Evolutionary conservation across 1,284 basidiomycete genomes (phyloP).

Genomic region (Sporisorium sorghi): DNA sequence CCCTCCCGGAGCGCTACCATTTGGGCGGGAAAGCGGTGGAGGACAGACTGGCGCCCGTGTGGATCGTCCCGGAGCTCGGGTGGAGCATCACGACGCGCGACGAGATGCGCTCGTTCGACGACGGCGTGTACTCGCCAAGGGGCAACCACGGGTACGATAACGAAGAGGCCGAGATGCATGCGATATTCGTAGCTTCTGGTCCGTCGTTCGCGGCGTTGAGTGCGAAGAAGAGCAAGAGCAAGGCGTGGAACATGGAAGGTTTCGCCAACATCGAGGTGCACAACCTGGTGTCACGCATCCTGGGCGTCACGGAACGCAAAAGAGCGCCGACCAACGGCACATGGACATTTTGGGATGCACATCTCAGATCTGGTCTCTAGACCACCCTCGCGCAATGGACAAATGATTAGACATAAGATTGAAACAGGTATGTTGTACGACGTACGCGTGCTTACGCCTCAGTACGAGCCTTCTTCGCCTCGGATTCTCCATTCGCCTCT

Average conservation of each 20-base stretch:
- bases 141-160: conserved; percentile 87
- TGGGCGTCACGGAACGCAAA: conserved; percentile 74
- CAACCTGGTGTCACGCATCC: conserved; percentile 80
- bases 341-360: conserved; percentile 29
- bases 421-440: not conserved
- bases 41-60: conserved; percentile 32
- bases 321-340: conserved; percentile 28
- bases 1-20: conserved; percentile 30
- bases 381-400: not conserved
- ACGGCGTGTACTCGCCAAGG: conserved; percentile 73
- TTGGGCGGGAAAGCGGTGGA: conserved; percentile 6
- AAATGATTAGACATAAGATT: conserved; percentile 3
- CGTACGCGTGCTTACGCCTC: conserved; percentile 16
- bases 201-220: conserved; percentile 77
- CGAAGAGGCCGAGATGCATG: conserved; percentile 80
- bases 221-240: conserved; percentile 46
- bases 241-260: conserved; percentile 73
- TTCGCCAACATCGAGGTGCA: conserved; percentile 88
- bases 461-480: conserved; percentile 43
- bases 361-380: conserved; percentile 33
- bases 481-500: conserved; percentile 14
- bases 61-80: conserved; percentile 42
- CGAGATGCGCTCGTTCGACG: conserved; percentile 42
- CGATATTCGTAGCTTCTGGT: conserved; percentile 88
- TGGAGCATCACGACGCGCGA: conserved; percentile 38